Evolutionary conservation across 768 basidiomycete genomes (phyloP), one percentile per base, ranked within the genome.

Genomic region (Lentinula aciculospora): DNA sequence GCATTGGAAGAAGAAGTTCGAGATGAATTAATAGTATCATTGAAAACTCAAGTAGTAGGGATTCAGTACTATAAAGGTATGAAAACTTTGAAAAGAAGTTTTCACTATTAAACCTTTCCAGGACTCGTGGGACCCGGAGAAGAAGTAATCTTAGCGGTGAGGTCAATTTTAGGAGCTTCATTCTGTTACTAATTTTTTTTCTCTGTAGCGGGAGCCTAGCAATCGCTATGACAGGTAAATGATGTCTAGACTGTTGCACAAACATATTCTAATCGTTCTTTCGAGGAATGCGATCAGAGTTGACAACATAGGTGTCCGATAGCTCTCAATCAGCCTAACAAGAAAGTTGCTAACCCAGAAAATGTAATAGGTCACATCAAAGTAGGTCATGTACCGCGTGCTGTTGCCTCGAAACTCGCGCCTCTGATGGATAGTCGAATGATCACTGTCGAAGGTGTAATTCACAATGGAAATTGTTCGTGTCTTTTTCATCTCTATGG

Each of bases 121-220:
- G 93, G 92, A 29, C 64, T 94, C 55, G 93, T 94, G 36, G 90
- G 85, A 15, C 69, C 81, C 2, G 90, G 88, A 21, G 92, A 95
- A 67, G 81, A 92, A 69, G 90, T 93, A 12, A 67, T 74, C 10
- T 74, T 93, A 1, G 69, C 9, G 10, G 46, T 47, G 29, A 2
- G 46, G n/a, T n/a, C n/a, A n/a, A 47, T n/a, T 29, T 17, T 29
- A n/a, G 12, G 10, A 5, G 13, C 13, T 28, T 17, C 29, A 4
- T 17, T 15, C 46, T 34, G 13, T 34, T 31, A 47, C 15, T 28
- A 6, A 47, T 47, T n/a, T n/a, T 12, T 46, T 3, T 29, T n/a
- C 9, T 25, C 8, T 13, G 81, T 4, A 72, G 90, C 62, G 56
- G 34, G 81, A 93, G 65, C 88, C 90, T 0, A 60, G 66, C 0